Conservation (phyloP, 164 flowering plant species). For the Akebia trifoliata region DNA sequence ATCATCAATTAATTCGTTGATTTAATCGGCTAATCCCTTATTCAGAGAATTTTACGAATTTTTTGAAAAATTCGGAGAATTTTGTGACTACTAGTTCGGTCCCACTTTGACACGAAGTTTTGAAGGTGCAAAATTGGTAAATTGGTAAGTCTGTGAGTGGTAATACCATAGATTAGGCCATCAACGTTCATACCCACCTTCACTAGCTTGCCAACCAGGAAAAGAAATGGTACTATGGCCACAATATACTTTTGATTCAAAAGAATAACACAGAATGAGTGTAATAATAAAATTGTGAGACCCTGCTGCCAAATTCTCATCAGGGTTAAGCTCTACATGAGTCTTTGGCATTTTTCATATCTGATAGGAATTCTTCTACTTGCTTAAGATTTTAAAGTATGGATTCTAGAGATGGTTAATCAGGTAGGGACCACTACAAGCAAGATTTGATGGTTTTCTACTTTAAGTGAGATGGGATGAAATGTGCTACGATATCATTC, state of each 20-base stretch:
- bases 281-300: too few species aligned
- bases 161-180: too few species aligned
- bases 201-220: too few species aligned
- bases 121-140: too few species aligned
- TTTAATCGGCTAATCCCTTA: too few species aligned
- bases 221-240: background rate
- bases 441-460: constrained; percentile 1
- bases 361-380: background rate
- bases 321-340: background rate
- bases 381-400: background rate
- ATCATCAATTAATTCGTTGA: too few species aligned
- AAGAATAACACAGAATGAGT: background rate
- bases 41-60: too few species aligned
- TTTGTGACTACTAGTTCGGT: too few species aligned
- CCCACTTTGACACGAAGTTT: too few species aligned
- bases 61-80: too few species aligned
- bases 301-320: background rate
- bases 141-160: too few species aligned
- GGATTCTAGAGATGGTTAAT: background rate
- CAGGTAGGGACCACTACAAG: background rate
- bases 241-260: background rate
- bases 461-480: background rate
- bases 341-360: background rate
- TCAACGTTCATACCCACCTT: too few species aligned
- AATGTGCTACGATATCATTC: background rate